Percentiles rank a stretch among this genome's conserved stretches.
These are phyloP conservation scores for Malus sieversii DNA, from an alignment of 306 rosid genomes.

Conservation along the genomic window DNA sequence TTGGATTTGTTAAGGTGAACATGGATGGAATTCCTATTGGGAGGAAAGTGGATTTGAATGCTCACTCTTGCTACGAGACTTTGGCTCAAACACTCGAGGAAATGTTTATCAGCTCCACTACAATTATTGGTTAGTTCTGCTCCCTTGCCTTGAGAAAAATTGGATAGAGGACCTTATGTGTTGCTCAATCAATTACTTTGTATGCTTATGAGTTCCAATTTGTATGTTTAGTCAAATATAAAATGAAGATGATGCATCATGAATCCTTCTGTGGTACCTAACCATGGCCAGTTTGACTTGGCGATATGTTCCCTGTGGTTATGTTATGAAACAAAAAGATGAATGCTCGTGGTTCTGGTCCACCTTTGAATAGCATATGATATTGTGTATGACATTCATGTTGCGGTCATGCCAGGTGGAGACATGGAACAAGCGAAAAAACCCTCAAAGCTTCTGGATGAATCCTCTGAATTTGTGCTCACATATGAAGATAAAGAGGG, in stretches of 20 bases:
- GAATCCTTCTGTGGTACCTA: neutral
- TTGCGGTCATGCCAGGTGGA: conserved; percentile 16
- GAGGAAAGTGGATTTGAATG: conserved; percentile 58
- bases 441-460: conserved; percentile 52
- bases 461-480: conserved; percentile 62
- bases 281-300: neutral
- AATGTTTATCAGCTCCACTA: conserved; percentile 45
- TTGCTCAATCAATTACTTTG: neutral
- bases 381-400: neutral
- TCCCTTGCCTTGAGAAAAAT: neutral
- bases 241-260: too few relatives aligned
- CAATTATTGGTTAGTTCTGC: conserved; percentile 26
- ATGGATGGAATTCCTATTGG: conserved; percentile 59
- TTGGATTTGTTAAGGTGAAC: conserved; percentile 62
- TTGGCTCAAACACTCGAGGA: conserved; percentile 56
- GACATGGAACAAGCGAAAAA: conserved; percentile 31
- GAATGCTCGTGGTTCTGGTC: neutral
- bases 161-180: neutral
- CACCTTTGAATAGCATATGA: too few relatives aligned
- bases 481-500: conserved; percentile 70
- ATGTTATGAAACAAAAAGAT: neutral
- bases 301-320: neutral
- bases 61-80: conserved; percentile 57
- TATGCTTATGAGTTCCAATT: neutral
- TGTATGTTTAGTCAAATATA: neutral